Evolutionary conservation across 768 basidiomycete species (phyloP).

Genomic region (Boletellus emodensis): DNA sequence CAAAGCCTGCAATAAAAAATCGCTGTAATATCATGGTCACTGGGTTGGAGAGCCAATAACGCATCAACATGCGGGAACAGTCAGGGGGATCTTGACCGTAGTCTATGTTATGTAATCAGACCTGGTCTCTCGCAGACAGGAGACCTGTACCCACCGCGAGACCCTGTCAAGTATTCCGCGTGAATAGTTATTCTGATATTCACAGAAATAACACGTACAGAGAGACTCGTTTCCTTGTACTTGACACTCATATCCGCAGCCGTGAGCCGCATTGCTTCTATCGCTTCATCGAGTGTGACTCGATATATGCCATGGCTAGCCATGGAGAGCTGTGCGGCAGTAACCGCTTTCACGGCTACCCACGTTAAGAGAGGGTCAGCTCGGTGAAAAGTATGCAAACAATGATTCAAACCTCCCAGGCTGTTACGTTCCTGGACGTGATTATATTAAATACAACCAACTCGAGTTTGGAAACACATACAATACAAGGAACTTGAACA

Average conservation of each 20-base stretch:
- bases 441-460: conserved; percentile 2
- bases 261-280: conserved; percentile 91
- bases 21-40: too few relatives aligned
- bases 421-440: conserved; percentile 70
- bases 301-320: conserved; percentile 85
- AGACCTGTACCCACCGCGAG: conserved; percentile 46
- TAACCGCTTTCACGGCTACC: conserved; percentile 85
- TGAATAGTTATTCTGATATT: background rate
- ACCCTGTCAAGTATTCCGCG: conserved; percentile 35
- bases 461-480: conserved; percentile 30
- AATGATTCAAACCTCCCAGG: conserved; percentile 57
- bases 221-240: conserved; percentile 94
- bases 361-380: conserved; percentile 6
- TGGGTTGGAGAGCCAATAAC: too few relatives aligned
- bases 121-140: conserved; percentile 2
- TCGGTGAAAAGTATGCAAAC: background rate
- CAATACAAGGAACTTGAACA: conserved; percentile 95
- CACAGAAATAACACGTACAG: conserved; percentile 44
- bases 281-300: conserved; percentile 90
- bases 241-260: conserved; percentile 94
- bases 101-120: conserved; percentile 38
- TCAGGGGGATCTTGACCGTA: conserved; percentile 79
- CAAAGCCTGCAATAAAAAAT: too few relatives aligned
- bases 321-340: conserved; percentile 92
- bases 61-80: conserved; percentile 73